Evolutionary conservation across 768 basidiomycete genomes (phyloP), one percentile per base, ranked within the genome.

Genomic region (Pisolithus orientalis): DNA sequence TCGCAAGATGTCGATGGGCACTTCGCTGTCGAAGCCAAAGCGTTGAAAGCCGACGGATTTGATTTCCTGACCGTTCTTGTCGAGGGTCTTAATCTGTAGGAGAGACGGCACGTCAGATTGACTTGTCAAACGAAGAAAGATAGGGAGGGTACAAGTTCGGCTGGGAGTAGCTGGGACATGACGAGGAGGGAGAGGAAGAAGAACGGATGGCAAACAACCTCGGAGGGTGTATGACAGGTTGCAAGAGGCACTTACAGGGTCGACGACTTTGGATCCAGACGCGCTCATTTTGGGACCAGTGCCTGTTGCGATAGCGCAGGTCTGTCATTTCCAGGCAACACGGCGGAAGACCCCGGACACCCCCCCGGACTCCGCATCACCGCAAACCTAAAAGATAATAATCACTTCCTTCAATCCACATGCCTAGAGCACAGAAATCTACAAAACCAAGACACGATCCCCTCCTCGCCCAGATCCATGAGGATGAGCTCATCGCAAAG

Each of bases 21-120:
- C 89, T 61, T 86, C 82, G 60, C 86, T 85, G 71, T 96, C 87
- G 69, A 98, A 94, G 7, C 91, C 93, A 59, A 96, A 96, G 51
- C 85, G 81, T 56, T 86, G 70, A 64, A 85, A 83, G 44, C 94
- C 94, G 42, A 97, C 94, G 21, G 82, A 74, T 50, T 74, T 80
- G 61, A 94, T 91, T 63, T 84, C 84, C 8, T 77, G 57, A 46
- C 89, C 90, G 53, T 81, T 77, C 72, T 87, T 87, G 68, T 89
- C 90, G 54, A 87, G 68, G 32, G 80, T 81, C 51, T 69, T 76
- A 51, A 80, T 80, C 85, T 89, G 61, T 50, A n/a, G 14, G 5
- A 21, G 44, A 25, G 7, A 51, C 3, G 40, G 57, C 13, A 34
- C 34, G 62, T 53, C 62, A 54, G 25, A 27, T 34, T 9, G 8